Evolutionary conservation across 2,329 filamentous ascomycete species (phyloP).

Genomic region (Gnomoniopsis sp.): DNA sequence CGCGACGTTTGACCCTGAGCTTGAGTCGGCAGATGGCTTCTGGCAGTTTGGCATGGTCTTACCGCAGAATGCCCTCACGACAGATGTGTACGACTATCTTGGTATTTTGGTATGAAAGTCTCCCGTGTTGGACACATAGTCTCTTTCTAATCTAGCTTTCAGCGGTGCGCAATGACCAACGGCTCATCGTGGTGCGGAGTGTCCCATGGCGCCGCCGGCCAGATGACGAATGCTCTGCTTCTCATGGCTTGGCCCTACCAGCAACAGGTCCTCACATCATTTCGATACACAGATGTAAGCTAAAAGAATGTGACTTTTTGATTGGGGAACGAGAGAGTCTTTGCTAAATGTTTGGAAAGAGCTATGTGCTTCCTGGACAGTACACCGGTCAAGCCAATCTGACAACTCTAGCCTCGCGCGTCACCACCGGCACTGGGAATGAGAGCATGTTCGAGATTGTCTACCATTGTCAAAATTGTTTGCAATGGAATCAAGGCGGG

Average conservation of each 20-base stretch:
- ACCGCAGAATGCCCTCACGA: background rate
- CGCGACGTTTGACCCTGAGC: constrained; percentile 8
- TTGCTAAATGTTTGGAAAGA: constrained; percentile 26
- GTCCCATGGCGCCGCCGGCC: constrained; percentile 26
- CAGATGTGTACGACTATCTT: constrained; percentile 3
- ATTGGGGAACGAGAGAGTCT: background rate
- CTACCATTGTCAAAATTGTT: constrained; percentile 61
- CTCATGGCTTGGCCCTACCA: constrained; percentile 56
- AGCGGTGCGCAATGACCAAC: constrained; percentile 44
- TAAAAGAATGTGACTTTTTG: background rate
- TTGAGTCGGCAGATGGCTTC: background rate
- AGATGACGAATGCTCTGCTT: constrained; percentile 57
- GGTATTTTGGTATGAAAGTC: background rate
- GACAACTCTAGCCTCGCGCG: constrained; percentile 53
- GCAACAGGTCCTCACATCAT: constrained; percentile 51
- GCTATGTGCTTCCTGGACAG: constrained; percentile 54
- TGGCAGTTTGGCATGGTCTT: constrained; percentile 5
- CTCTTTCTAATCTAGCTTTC: constrained; percentile 16
- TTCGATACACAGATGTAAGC: constrained; percentile 44
- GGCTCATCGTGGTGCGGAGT: constrained; percentile 54
- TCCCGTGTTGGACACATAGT: background rate
- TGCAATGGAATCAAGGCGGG: constrained; percentile 49
- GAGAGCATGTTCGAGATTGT: constrained; percentile 57
- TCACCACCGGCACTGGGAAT: constrained; percentile 39
- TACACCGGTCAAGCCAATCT: constrained; percentile 62